Conservation (phyloP, 257 asterid species). For the Nemophila menziesii region DNA sequence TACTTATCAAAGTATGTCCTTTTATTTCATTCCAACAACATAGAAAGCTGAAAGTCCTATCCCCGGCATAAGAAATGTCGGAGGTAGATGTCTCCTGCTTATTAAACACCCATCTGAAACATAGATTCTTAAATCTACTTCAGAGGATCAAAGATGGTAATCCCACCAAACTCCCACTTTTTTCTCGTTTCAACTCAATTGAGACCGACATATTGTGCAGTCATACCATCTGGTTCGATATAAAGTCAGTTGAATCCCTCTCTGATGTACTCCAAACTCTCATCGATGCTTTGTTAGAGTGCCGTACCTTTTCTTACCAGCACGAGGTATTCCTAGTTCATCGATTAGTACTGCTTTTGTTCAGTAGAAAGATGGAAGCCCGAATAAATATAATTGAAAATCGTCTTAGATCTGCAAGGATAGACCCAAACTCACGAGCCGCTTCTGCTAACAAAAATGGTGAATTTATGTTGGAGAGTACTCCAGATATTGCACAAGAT, state of each 20-base stretch:
- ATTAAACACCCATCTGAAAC: too few relatives aligned
- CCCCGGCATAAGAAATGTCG: too few relatives aligned
- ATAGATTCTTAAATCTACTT: too few relatives aligned
- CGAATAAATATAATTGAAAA: not conserved
- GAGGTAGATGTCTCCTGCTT: too few relatives aligned
- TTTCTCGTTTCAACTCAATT: slow-evolving; percentile 4
- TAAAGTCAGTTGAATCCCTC: not conserved
- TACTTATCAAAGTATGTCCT: too few relatives aligned
- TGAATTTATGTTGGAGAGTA: too few relatives aligned
- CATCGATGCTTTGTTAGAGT: slow-evolving; percentile 6
- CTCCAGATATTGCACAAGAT: too few relatives aligned
- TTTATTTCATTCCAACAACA: too few relatives aligned
- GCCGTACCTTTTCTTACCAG: slow-evolving; percentile 5
- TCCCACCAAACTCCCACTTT: not conserved
- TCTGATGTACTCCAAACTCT: not conserved
- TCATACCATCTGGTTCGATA: not conserved
- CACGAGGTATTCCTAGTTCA: not conserved
- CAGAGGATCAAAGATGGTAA: not conserved
- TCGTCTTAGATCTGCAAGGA: too few relatives aligned
- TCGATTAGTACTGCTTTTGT: not conserved
- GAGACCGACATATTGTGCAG: not conserved
- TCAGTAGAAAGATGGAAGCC: not conserved
- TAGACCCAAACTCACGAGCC: too few relatives aligned
- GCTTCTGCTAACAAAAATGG: too few relatives aligned
- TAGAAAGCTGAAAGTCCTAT: too few relatives aligned